Conservation (phyloP, 495 filamentous ascomycete genomes). For the Penicillium silybi region DNA sequence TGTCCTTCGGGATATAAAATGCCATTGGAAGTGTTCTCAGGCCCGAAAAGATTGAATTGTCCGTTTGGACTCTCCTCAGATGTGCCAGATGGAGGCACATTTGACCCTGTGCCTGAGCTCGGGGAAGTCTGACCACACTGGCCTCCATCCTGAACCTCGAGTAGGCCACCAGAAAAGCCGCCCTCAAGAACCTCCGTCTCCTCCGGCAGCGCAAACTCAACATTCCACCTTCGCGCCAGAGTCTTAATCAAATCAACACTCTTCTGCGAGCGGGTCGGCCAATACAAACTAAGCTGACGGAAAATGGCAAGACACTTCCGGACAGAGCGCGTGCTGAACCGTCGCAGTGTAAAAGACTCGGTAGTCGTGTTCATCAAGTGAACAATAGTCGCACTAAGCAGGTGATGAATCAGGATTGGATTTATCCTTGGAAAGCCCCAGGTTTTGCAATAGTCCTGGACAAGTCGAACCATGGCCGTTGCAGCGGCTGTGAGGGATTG, state of each 20-base stretch:
- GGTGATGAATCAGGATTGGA: conserved; percentile 10
- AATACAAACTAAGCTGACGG: not conserved
- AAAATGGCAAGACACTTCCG: conserved; percentile 1
- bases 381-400: conserved; percentile 7
- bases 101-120: no score
- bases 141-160: no score
- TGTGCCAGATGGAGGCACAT: no score
- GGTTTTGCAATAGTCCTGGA: conserved; percentile 1
- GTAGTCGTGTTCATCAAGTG: conserved; percentile 11
- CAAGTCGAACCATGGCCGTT: conserved; percentile 8
- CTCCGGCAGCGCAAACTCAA: not conserved
- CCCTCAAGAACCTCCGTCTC: not conserved
- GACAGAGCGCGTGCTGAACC: conserved; percentile 5
- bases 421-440: conserved; percentile 4
- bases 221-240: not conserved
- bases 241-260: conserved; percentile 1
- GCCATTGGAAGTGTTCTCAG: no score
- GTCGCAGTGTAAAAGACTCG: not conserved
- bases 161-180: no score
- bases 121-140: no score
- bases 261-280: conserved; percentile 1
- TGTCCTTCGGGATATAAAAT: no score
- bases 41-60: no score
- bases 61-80: no score
- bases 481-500: conserved; percentile 6